These are phyloP conservation scores for Epichloe hybrida DNA, from an alignment of 2,329 filamentous ascomycete genomes.

Conservation along the genomic window DNA sequence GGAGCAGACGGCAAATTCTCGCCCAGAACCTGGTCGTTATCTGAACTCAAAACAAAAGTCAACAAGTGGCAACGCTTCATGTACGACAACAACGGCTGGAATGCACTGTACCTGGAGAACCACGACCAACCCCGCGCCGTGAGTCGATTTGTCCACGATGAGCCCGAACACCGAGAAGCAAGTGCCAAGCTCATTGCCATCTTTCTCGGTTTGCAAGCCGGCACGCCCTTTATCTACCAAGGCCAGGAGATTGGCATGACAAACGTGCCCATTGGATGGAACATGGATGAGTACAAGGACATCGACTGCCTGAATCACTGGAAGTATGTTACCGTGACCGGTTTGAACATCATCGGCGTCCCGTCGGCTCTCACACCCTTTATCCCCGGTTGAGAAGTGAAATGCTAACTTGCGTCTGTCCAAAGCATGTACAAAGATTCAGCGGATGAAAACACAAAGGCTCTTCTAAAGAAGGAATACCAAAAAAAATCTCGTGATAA, in stretches of 20 bases:
- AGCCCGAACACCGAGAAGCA: conserved; percentile 31
- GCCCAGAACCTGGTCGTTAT: conserved; percentile 29
- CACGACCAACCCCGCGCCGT: conserved; percentile 52
- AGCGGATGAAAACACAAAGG: conserved; percentile 24
- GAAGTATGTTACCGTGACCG: conserved; percentile 19
- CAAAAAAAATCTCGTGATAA: conserved; percentile 54
- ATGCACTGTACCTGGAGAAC: conserved; percentile 52
- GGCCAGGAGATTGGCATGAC: conserved; percentile 57
- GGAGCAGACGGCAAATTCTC: conserved; percentile 31
- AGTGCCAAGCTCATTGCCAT: conserved; percentile 48
- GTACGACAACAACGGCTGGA: conserved; percentile 48
- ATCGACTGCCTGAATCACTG: conserved; percentile 44
- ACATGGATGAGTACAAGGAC: conserved; percentile 55
- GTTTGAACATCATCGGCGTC: not conserved
- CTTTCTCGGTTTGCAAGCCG: conserved; percentile 42
- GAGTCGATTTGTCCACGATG: conserved; percentile 38
- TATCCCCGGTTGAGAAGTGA: not conserved
- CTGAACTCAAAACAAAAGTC: conserved; percentile 37
- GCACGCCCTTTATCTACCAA: conserved; percentile 56
- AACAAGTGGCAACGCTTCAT: conserved; percentile 47
- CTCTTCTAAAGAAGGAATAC: conserved; percentile 29
- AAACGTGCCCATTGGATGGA: conserved; percentile 48
- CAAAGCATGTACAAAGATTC: conserved; percentile 25
- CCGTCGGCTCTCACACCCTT: no score
- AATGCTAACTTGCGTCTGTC: conserved; percentile 1